Base-by-base conservation (phyloP, 805 yeast genomes). In the Pichia pseudocactophila region DNA sequence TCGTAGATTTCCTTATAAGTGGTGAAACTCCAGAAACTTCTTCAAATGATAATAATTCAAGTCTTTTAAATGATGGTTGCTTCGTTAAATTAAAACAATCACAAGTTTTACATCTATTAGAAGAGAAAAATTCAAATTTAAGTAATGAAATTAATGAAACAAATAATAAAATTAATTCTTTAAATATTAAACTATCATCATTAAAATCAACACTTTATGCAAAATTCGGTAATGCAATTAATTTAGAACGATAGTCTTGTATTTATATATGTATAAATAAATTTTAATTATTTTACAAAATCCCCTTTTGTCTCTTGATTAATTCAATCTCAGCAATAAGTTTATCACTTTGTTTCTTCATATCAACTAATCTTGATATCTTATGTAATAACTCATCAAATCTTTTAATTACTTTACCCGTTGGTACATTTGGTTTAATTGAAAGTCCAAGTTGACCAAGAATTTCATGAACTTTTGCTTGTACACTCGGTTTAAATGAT, bases 221-320 rank as follows among this genome's bases (percentile, higher is more conserved):
- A 15, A 87, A 84, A 60, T 92, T 90, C 57, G 98, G 97, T 20
- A 76, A 75, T 52, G 79, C 86, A 45, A 92, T 90, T 57, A 89
- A 89, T 58, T 66, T 90, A 37, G 98, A 90, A 58, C 67, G 79
- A 42, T 74, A 41, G 17, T 8, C 17, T 13, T 4, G 13, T 36
- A 13, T 4, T 20, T 13, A n/a, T n/a, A n/a, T n/a, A n/a, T n/a
- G n/a, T n/a, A n/a, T n/a, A n/a, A n/a, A n/a, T n/a, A n/a, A n/a
- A n/a, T 28, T 32, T 26, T 44, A 43, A 47, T 43, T 31, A 12
- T 13, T 19, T 27, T 17, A 33, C 30, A 18, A 39, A 16, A 55
- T 18, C 17, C 63, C 63, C 39, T 55, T 57, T 41, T 62, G 67
- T 22, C 52, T 52, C 43, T 62, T 65, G n/a, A 66, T 61, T 43